These are phyloP conservation scores for Leccinum arenicola DNA, from an alignment of 768 basidiomycete genomes.

Conservation along the genomic window DNA sequence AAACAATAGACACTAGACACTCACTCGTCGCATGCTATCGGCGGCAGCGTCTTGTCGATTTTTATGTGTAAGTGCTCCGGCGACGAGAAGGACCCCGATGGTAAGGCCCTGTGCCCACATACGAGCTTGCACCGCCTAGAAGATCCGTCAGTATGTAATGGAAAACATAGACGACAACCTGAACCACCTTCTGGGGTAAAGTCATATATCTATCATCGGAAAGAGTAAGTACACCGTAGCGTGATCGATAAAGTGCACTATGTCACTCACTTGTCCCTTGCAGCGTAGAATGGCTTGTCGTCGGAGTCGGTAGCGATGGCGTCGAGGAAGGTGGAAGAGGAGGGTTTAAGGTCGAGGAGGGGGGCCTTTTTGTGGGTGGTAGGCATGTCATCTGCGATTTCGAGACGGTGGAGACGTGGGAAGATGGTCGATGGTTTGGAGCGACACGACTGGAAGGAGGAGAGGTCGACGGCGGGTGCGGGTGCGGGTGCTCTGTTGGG, in stretches of 20 bases:
- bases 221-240: conserved; percentile 22
- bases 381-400: conserved; percentile 30
- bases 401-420: conserved; percentile 41
- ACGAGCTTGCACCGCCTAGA: conserved; percentile 75
- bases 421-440: conserved; percentile 37
- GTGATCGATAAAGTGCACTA: no score
- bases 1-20: neutral
- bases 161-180: no score
- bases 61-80: conserved; percentile 61
- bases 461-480: neutral
- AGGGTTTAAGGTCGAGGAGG: conserved; percentile 59
- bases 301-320: conserved; percentile 52
- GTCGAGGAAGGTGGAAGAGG: conserved; percentile 68
- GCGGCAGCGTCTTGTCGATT: conserved; percentile 41
- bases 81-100: conserved; percentile 67
- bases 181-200: conserved; percentile 27
- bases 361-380: conserved; percentile 16
- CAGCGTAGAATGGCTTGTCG: conserved; percentile 53
- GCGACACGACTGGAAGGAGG: conserved; percentile 11
- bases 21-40: conserved; percentile 19
- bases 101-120: conserved; percentile 88
- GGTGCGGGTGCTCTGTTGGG: conserved; percentile 17
- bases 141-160: conserved; percentile 30
- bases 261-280: conserved; percentile 54
- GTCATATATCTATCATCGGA: conserved; percentile 21